Base-by-base conservation (phyloP, 495 filamentous ascomycete species). In the Cercophora samala region DNA sequence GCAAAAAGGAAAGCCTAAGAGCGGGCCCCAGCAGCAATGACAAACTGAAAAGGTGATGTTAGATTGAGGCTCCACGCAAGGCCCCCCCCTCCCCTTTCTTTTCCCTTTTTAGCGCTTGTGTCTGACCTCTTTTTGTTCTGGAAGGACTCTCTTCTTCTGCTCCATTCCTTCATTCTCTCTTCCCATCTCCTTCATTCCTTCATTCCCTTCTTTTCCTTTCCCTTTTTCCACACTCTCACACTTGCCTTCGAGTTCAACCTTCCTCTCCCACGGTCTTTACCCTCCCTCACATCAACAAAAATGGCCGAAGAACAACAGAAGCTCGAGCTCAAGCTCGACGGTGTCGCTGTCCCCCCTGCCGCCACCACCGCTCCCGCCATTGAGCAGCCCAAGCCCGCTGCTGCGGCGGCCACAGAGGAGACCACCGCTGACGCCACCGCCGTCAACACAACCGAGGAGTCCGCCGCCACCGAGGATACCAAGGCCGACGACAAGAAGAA, bases 241-340 rank as follows among this genome's bases (percentile, higher is more conserved):
- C 37, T 46, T 9, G 15, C 37, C 13, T 56, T 56, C 53, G n/a
- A 56, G 53, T 56, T 46, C 5, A 46, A 46, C 15, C 22, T 56
- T 56, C 18, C 53, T 18, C 53, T 6, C 53, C n/a, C n/a, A 56
- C 6, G 22, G n/a, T 46, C 37, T 46, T 46, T 23, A 56, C 53
- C 53, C 6, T 22, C 22, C 53, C 11, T 5, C 22, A 9, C n/a
- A 56, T 23, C 53, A 21, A 0, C 22, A 8, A 56, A 19, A 56
- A 56, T 56, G 53, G 53, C 53, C n/a, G 53, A 56, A 21, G 37
- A 46, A 46, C 37, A 46, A 46, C 37, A 46, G 15, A 46, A 46
- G 15, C n/a, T 56, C 53, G 53, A 56, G 53, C n/a, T 23, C 53
- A 56, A 56, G 53, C 53, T 23, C 53, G 53, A 56, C 5, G 53